Base-by-base conservation (phyloP, 371 early-diverging fungal species). In the Mucor saturninus region DNA sequence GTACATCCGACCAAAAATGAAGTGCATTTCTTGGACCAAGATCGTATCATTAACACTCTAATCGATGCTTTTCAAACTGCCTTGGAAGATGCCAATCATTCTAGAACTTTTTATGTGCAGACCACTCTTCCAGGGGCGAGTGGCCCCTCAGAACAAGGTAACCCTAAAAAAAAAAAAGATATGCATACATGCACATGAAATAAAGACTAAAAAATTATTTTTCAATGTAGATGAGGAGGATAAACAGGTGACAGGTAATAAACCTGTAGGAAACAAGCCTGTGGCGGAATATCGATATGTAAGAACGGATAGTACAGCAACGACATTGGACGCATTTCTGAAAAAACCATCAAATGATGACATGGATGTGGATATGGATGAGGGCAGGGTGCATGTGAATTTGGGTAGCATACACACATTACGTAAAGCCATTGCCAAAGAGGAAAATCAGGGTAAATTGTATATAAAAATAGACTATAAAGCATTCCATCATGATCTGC, bases 11-110 rank as follows among this genome's bases (percentile, higher is more conserved):
- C 67, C 35, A 57, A 46, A 46, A 15, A 56, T 14, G 64, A 59
- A 10, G 96, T 99, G 10, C 90, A 92, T 56, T 93, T 99, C 58
- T 72, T 95, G 61, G 81, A 97, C 65, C 94, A 97, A 69, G 95
- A 98, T n/a, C 67, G 77, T 14, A 85, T 98, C 14, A 77, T 94
- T 11, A 86, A 85, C 9, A 65, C 73, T 0, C 71, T 96, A 1
- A 82, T 85, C 49, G 89, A 86, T 42, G 74, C 75, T 7, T 80
- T 96, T 35, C 86, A 89, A 56, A 73, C 77, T 32, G 59, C 69
- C 15, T 59, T 88, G n/a, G 77, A 72, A 7, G 74, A 71, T 35
- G 80, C 80, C 6, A 82, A 80, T 56, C 67, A 60, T 4, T 85
- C 87, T 9, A 74, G 88, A 42, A 75, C 81, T 35, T 87, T 83